These are phyloP conservation scores for Solanum paucissectum DNA, from an alignment of 257 asterid species.

Conservation along the genomic window DNA sequence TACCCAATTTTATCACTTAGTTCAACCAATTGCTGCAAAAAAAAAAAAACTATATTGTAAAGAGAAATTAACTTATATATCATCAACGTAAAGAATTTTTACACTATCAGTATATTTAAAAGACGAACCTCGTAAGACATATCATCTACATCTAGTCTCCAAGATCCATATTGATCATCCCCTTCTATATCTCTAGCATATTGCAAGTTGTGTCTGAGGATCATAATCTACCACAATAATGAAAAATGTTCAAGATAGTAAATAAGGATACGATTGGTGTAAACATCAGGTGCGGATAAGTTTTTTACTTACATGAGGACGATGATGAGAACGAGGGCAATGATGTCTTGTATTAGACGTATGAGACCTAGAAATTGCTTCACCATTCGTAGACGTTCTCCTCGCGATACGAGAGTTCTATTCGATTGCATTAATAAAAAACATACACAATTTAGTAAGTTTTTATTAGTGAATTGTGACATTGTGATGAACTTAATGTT, in stretches of 20 bases:
- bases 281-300: not conserved
- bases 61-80: not conserved
- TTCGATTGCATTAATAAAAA: not conserved
- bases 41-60: not conserved
- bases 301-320: not conserved
- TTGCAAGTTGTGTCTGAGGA: conserved; percentile 21
- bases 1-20: conserved; percentile 51
- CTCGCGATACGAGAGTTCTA: not conserved
- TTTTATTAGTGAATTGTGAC: not conserved
- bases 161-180: conserved; percentile 21
- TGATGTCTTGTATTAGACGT: not conserved
- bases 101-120: not conserved
- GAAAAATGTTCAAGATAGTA: not conserved
- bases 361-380: not conserved
- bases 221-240: conserved; percentile 14
- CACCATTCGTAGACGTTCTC: not conserved
- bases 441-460: not conserved
- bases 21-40: conserved; percentile 42
- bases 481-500: not conserved
- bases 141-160: conserved; percentile 48
- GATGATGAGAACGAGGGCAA: not conserved
- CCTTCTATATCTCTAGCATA: conserved; percentile 12
- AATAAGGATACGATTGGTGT: not conserved
- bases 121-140: conserved; percentile 49
- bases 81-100: not conserved